Evolutionary conservation across 768 basidiomycete species (phyloP).

Genomic region (Punctularia strigosozonata): DNA sequence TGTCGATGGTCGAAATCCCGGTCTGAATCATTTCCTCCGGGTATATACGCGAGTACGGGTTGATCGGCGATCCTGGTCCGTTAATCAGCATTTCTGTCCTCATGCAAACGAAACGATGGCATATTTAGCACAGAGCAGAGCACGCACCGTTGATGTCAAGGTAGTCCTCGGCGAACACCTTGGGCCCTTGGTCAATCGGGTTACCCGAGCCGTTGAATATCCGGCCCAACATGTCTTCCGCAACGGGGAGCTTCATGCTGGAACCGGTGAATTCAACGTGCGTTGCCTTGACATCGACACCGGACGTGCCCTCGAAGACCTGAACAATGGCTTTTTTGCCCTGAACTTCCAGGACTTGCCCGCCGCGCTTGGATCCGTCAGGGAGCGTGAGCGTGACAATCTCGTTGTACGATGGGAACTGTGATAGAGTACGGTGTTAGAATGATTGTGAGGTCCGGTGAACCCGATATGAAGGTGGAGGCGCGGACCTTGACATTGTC

Average conservation of each 20-base stretch:
- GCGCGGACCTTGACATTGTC: slow-evolving; percentile 92
- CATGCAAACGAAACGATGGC: slow-evolving; percentile 1
- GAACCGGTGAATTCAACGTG: slow-evolving; percentile 97
- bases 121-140: slow-evolving; percentile 4
- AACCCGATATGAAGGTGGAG: background rate
- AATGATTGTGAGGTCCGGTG: background rate
- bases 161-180: slow-evolving; percentile 98
- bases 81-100: slow-evolving; percentile 11
- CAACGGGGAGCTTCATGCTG: slow-evolving; percentile 97
- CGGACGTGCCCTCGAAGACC: slow-evolving; percentile 97
- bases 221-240: slow-evolving; percentile 97
- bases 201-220: slow-evolving; percentile 99
- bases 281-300: slow-evolving; percentile 94
- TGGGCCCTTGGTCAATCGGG: slow-evolving; percentile 97
- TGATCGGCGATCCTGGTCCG: slow-evolving; percentile 92
- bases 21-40: slow-evolving; percentile 99
- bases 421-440: slow-evolving; percentile 5
- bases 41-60: slow-evolving; percentile 96
- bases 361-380: slow-evolving; percentile 89
- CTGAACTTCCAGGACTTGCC: slow-evolving; percentile 95
- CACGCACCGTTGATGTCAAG: slow-evolving; percentile 92
- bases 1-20: slow-evolving; percentile 96
- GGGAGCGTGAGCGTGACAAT: slow-evolving; percentile 93
- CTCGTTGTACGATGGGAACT: slow-evolving; percentile 98
- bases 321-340: slow-evolving; percentile 99